These are phyloP conservation scores for Xylariaceae sp. DNA, from an alignment of 2,329 filamentous ascomycete genomes.

Conservation along the genomic window DNA sequence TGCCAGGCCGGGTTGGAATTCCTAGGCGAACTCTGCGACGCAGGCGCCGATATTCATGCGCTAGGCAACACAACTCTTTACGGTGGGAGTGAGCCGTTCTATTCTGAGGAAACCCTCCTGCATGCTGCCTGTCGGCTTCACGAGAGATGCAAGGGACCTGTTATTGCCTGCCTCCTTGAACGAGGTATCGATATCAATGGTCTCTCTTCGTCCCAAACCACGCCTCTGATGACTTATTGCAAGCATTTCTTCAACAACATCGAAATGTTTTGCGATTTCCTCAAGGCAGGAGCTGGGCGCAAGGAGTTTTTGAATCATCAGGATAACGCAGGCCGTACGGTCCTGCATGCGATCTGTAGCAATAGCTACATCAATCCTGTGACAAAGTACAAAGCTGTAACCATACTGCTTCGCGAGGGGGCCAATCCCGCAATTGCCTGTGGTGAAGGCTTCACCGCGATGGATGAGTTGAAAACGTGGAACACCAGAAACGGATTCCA, in stretches of 20 bases:
- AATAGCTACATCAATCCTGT: not conserved
- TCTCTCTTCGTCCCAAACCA: not conserved
- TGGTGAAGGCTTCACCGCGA: not conserved
- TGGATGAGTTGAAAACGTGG: not conserved
- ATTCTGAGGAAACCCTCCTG: slow-evolving; percentile 1
- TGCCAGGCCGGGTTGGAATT: slow-evolving; percentile 6
- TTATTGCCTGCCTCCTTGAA: slow-evolving; percentile 14
- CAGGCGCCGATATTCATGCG: slow-evolving; percentile 1
- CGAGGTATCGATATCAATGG: slow-evolving; percentile 5
- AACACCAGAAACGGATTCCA: not conserved
- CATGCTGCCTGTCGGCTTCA: slow-evolving; percentile 6
- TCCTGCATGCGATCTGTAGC: slow-evolving; percentile 10
- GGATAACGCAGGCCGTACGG: slow-evolving; percentile 6
- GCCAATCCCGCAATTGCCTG: slow-evolving; percentile 5
- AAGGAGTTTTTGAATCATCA: not conserved
- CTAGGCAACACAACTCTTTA: not conserved
- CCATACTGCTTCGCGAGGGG: slow-evolving; percentile 3
- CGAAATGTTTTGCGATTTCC: slow-evolving; percentile 3
- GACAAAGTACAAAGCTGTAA: slow-evolving; percentile 6
- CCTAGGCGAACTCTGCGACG: slow-evolving; percentile 1
- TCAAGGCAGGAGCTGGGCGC: not conserved
- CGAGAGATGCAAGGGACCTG: slow-evolving; percentile 3
- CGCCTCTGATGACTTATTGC: slow-evolving; percentile 15
- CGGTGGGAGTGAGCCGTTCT: not conserved
- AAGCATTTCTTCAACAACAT: not conserved